Percentiles rank a stretch among this genome's conserved stretches.
Evolutionary conservation across 2,329 filamentous ascomycete species (phyloP).

Genomic region (Sporothrix dimorphospora): DNA sequence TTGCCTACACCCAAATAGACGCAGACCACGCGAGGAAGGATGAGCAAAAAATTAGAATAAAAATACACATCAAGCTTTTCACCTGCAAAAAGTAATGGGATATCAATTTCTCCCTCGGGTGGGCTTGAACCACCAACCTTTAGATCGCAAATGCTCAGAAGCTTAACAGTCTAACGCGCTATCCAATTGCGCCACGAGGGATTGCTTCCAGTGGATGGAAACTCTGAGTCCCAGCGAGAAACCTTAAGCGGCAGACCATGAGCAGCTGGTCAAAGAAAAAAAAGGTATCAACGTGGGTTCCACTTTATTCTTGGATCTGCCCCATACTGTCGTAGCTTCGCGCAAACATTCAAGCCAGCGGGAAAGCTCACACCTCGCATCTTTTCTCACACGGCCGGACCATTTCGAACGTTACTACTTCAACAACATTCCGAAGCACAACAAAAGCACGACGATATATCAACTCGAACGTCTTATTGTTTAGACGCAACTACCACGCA

Average conservation of each 20-base stretch:
- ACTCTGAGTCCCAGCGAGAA: background rate
- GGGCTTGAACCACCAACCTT: conserved; percentile 29
- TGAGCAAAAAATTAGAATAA: background rate
- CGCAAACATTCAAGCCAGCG: background rate
- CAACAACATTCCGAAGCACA: no score
- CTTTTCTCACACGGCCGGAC: background rate
- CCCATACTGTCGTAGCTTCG: background rate
- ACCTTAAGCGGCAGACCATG: background rate
- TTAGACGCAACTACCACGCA: background rate
- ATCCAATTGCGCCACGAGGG: conserved; percentile 31
- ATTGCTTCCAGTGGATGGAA: conserved; percentile 13
- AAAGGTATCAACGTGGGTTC: background rate
- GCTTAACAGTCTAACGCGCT: conserved; percentile 31
- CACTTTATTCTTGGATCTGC: background rate
- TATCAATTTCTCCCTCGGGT: conserved; percentile 26
- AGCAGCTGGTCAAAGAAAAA: background rate
- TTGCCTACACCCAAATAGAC: background rate
- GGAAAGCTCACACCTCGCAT: background rate
- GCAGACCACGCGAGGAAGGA: background rate
- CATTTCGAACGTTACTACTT: no score
- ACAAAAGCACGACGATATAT: no score
- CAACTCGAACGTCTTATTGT: background rate
- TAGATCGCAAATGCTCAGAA: conserved; percentile 5
- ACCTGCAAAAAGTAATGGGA: background rate
- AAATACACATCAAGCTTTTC: background rate